These are phyloP conservation scores for Vachellia collinsii DNA, from an alignment of 306 rosid genomes.

Conservation along the genomic window DNA sequence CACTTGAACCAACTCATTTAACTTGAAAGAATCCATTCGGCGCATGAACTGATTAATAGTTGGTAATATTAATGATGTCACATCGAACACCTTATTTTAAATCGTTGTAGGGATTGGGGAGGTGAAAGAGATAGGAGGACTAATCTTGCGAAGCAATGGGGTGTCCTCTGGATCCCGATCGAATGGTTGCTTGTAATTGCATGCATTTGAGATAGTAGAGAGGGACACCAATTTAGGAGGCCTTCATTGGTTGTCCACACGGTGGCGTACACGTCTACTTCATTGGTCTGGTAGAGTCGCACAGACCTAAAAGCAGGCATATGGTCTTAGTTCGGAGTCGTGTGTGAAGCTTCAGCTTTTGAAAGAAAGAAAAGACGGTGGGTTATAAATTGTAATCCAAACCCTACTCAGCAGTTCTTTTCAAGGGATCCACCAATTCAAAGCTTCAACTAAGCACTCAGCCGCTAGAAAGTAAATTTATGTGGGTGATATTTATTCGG, in stretches of 20 bases:
- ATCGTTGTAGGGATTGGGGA: neutral
- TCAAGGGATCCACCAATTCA: neutral
- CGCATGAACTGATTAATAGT: neutral
- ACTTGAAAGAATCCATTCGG: too few relatives aligned
- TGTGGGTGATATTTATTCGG: neutral
- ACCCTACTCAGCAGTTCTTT: neutral
- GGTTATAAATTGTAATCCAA: neutral
- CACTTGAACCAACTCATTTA: neutral
- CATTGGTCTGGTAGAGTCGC: neutral
- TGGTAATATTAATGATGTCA: neutral
- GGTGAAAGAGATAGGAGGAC: neutral
- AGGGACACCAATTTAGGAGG: neutral
- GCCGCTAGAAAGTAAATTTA: neutral
- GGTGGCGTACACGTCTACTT: neutral
- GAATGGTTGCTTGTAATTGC: conserved; percentile 33
- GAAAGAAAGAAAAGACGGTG: neutral
- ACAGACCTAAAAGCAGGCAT: neutral
- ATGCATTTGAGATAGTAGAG: neutral
- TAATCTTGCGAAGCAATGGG: neutral
- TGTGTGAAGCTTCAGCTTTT: neutral
- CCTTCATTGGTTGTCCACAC: neutral
- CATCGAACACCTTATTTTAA: neutral
- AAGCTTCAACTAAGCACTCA: neutral
- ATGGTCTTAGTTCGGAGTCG: neutral
- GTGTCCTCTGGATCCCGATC: neutral